Conservation (phyloP, 805 yeast species). For the Yarrowia deformans region DNA sequence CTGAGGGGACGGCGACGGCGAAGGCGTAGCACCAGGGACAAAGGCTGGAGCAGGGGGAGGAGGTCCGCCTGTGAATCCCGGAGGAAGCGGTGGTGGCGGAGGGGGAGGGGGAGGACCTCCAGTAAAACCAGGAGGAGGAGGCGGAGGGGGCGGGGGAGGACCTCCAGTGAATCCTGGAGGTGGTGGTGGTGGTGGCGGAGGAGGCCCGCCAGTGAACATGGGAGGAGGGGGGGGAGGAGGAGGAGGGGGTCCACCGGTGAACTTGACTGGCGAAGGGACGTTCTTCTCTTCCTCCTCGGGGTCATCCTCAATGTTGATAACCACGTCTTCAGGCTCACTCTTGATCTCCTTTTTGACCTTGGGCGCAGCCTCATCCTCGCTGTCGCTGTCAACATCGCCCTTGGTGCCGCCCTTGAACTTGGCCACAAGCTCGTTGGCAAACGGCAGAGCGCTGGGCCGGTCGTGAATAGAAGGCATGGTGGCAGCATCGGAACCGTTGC, state of each 20-base stretch:
- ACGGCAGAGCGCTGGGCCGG: constrained; percentile 31
- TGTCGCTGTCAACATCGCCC: neutral
- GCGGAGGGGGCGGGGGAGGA: constrained; percentile 48
- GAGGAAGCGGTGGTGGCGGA: constrained; percentile 45
- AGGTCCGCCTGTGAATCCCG: constrained; percentile 39
- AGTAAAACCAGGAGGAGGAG: constrained; percentile 43
- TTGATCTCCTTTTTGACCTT: constrained; percentile 16
- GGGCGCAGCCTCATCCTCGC: neutral
- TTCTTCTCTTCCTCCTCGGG: neutral
- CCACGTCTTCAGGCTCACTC: constrained; percentile 6
- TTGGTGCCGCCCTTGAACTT: constrained; percentile 26
- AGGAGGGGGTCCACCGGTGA: constrained; percentile 50
- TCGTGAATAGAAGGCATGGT: constrained; percentile 35
- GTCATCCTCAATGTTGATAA: constrained; percentile 7
- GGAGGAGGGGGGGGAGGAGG: constrained; percentile 50
- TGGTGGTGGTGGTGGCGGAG: constrained; percentile 53
- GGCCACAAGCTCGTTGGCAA: constrained; percentile 40
- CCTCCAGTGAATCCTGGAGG: constrained; percentile 46
- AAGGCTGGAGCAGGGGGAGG: constrained; percentile 45
- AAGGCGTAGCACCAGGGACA: constrained; percentile 43
- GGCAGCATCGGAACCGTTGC: constrained; percentile 14
- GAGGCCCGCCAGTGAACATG: constrained; percentile 46
- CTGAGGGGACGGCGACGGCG: constrained; percentile 47
- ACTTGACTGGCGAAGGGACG: constrained; percentile 43
- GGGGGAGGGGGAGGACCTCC: constrained; percentile 48